Conservation (phyloP, 106 monocot species). For the Cymbidium sinense region DNA sequence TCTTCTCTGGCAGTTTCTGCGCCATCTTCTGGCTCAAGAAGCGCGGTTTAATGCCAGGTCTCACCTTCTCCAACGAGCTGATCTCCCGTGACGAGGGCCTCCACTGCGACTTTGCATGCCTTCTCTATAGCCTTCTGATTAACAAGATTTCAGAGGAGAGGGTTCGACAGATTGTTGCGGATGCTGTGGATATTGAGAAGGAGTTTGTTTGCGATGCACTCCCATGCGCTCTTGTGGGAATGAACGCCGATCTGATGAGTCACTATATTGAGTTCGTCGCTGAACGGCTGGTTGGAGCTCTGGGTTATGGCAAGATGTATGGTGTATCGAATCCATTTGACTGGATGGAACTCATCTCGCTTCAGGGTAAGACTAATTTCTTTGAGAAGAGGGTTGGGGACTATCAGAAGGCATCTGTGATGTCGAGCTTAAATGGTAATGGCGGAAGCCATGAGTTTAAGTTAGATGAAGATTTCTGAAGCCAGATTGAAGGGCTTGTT, state of each 20-base stretch:
- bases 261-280: conserved; percentile 55
- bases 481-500: neutral
- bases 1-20: conserved; percentile 73
- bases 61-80: conserved; percentile 74
- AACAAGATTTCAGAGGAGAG: conserved; percentile 38
- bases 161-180: conserved; percentile 42
- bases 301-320: conserved; percentile 37
- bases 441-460: conserved; percentile 35
- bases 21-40: conserved; percentile 80
- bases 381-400: conserved; percentile 62
- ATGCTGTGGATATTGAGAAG: conserved; percentile 75
- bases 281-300: conserved; percentile 25
- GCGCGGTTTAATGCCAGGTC: conserved; percentile 61
- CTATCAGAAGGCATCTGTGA: conserved; percentile 74
- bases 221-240: conserved; percentile 54
- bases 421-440: conserved; percentile 42
- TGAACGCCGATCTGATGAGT: conserved; percentile 49
- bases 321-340: conserved; percentile 42
- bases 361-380: conserved; percentile 76
- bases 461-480: conserved; percentile 67
- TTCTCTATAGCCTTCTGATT: conserved; percentile 52
- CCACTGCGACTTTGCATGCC: conserved; percentile 92
- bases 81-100: conserved; percentile 91
- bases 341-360: conserved; percentile 53
- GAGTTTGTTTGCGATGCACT: conserved; percentile 76